Conservation (phyloP, 345 rosid genomes). For the Citrus unshiu region DNA sequence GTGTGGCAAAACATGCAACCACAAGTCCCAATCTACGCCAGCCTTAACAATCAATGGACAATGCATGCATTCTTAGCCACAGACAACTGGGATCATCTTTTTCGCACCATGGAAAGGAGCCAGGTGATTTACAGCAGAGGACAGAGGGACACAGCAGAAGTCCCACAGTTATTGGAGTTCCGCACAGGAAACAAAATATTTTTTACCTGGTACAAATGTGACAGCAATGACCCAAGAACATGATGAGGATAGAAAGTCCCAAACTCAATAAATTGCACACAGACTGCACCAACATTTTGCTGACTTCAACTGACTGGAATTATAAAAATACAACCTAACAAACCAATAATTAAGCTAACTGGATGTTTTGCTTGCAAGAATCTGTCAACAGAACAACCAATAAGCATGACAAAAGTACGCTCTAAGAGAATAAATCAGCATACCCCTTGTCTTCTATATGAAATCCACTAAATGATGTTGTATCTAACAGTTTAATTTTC, state of each 20-base stretch:
- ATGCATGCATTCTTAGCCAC: slow-evolving; percentile 2
- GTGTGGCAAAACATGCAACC: slow-evolving; percentile 20
- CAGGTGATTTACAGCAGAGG: not conserved
- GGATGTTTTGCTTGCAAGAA: not conserved
- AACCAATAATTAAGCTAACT: not conserved
- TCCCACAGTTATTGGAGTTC: not conserved
- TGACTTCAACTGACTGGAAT: not conserved
- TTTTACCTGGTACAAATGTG: slow-evolving; percentile 14
- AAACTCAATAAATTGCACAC: not conserved
- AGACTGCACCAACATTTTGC: not conserved
- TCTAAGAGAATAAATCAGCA: not conserved
- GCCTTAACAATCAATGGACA: slow-evolving; percentile 25
- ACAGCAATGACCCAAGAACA: not conserved
- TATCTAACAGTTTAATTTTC: not conserved
- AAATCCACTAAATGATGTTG: not conserved
- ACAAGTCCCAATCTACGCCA: slow-evolving; percentile 17
- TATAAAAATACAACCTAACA: not conserved
- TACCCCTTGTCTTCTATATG: not conserved
- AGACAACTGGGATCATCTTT: not conserved
- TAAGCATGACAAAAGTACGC: not conserved
- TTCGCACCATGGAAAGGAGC: slow-evolving; percentile 13
- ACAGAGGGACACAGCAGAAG: not conserved
- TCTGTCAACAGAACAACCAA: not conserved
- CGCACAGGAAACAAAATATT: not conserved
- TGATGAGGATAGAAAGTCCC: not conserved